Evolutionary conservation across 805 yeast genomes (phyloP).

Genomic region (Metschnikowia picachoensis): DNA sequence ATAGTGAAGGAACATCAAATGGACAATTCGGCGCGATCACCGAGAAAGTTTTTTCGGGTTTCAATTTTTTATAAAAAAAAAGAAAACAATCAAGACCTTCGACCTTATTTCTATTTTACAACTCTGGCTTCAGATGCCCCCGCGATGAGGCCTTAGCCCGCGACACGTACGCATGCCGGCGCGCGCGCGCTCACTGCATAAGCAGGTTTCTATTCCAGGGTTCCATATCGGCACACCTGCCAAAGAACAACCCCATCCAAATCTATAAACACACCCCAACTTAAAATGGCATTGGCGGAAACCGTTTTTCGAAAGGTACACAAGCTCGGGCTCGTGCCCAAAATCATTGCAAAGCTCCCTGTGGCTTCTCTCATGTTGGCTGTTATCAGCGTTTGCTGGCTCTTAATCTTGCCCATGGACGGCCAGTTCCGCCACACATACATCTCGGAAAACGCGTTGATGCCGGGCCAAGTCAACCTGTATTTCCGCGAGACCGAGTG

Average conservation of each 20-base stretch:
- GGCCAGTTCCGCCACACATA: conserved; percentile 84
- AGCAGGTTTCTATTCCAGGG: no score
- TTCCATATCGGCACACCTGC: no score
- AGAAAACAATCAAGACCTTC: background rate
- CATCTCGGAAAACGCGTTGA: conserved; percentile 90
- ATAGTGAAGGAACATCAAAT: conserved; percentile 1
- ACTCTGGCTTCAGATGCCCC: no score
- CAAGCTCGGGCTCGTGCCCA: conserved; percentile 39
- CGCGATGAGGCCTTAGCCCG: no score
- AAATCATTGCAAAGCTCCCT: conserved; percentile 32
- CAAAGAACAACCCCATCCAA: no score
- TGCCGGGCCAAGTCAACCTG: conserved; percentile 94
- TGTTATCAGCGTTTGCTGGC: conserved; percentile 35
- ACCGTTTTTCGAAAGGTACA: conserved; percentile 35
- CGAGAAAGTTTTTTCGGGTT: background rate
- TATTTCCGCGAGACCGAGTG: conserved; percentile 93
- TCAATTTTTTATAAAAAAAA: background rate
- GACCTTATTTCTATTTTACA: background rate
- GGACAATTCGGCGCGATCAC: no score
- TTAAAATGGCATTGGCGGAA: conserved; percentile 43
- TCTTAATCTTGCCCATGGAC: conserved; percentile 66
- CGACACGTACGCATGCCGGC: background rate
- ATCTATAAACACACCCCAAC: background rate
- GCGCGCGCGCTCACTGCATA: background rate
- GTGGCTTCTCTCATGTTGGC: conserved; percentile 32